These are phyloP conservation scores for Hirschfeldia incana DNA, from an alignment of 345 rosid species.

Conservation along the genomic window DNA sequence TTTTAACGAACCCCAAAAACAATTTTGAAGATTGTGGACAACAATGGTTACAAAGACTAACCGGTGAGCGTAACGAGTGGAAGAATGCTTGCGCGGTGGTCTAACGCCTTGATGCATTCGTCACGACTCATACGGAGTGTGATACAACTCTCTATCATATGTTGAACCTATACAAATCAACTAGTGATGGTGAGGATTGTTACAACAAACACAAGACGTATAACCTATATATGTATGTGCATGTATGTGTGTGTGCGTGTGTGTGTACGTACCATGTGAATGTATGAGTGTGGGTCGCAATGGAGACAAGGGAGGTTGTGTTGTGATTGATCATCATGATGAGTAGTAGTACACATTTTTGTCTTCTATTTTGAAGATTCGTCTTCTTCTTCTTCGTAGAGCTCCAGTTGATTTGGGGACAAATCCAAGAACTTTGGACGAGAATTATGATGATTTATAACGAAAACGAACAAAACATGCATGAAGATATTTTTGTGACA, in stretches of 20 bases:
- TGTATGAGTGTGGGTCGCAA: constrained; percentile 75
- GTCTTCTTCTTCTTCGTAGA: constrained; percentile 18
- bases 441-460: constrained; percentile 11
- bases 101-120: constrained; percentile 67
- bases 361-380: not conserved
- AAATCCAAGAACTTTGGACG: constrained; percentile 38
- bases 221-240: not conserved
- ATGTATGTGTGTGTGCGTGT: not conserved
- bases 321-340: constrained; percentile 32
- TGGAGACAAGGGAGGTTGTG: constrained; percentile 61
- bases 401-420: constrained; percentile 8
- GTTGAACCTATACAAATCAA: constrained; percentile 60
- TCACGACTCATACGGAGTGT: constrained; percentile 69
- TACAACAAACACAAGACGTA: constrained; percentile 1
- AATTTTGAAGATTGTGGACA: not conserved
- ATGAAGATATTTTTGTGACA: constrained; percentile 1
- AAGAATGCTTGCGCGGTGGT: constrained; percentile 55
- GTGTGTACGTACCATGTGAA: constrained; percentile 71
- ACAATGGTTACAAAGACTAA: not conserved
- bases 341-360: constrained; percentile 36
- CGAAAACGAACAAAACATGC: not conserved
- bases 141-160: constrained; percentile 82
- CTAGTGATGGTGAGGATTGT: not conserved
- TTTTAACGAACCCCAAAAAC: not conserved
- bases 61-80: constrained; percentile 77